Percentiles rank a stretch among this genome's conserved stretches.
phyloP scores from a whole-genome alignment of 257 asterid genomes.

The Lantana camara region DNA sequence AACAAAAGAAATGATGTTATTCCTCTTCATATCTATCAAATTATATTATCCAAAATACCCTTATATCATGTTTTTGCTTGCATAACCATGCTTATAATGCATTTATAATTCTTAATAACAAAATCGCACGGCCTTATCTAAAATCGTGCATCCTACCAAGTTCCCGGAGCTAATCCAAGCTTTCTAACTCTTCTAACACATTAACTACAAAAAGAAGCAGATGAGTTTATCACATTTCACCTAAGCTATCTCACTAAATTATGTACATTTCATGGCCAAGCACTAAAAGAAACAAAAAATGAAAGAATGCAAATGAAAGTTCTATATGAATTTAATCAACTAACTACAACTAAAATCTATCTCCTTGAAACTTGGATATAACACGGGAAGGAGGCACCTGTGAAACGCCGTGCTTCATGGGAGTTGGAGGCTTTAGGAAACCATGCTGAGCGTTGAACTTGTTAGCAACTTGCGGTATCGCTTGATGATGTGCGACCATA shows the following conservation, averaged over 20 bases:
- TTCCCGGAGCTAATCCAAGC: not conserved
- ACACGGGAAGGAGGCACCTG: constrained; percentile 33
- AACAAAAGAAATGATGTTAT: no score
- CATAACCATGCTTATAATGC: no score
- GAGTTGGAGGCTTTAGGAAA: constrained; percentile 32
- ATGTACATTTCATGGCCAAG: constrained; percentile 42
- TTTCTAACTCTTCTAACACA: constrained; percentile 5
- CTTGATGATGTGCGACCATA: constrained; percentile 28
- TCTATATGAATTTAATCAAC: constrained; percentile 17
- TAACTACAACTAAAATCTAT: constrained; percentile 26
- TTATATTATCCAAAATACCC: no score
- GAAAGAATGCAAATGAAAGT: constrained; percentile 24
- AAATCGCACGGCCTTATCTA: no score
- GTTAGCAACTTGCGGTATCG: constrained; percentile 21
- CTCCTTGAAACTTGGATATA: constrained; percentile 31
- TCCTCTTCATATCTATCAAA: no score
- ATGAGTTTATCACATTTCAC: constrained; percentile 8
- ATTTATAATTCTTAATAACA: no score
- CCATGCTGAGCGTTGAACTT: constrained; percentile 34
- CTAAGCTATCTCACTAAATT: constrained; percentile 27
- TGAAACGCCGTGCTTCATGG: constrained; percentile 23
- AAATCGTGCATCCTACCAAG: constrained; percentile 10
- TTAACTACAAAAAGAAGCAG: constrained; percentile 13
- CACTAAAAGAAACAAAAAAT: constrained; percentile 16
- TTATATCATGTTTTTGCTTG: no score